Conservation (phyloP, 2,329 filamentous ascomycete genomes). For the Beauveria caledonica region DNA sequence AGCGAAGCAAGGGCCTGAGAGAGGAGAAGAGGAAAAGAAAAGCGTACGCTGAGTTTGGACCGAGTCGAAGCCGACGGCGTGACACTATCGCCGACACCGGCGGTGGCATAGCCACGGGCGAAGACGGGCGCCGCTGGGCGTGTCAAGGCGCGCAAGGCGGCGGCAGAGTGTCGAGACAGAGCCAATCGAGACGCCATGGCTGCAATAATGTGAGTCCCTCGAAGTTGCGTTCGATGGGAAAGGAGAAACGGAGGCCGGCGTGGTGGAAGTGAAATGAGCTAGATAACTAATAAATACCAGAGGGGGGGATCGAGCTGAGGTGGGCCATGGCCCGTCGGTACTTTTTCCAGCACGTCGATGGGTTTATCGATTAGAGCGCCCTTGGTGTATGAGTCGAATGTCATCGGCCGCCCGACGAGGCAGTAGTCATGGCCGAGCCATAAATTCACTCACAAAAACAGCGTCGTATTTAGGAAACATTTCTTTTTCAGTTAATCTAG, state of each 20-base stretch:
- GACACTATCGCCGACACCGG: constrained; percentile 5
- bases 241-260: neutral
- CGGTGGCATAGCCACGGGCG: constrained; percentile 3
- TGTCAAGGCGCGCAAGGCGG: constrained; percentile 1
- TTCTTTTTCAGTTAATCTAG: neutral
- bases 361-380: constrained; percentile 4
- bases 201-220: neutral
- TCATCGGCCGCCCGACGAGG: neutral
- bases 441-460: neutral
- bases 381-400: neutral
- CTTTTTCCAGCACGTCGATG: neutral
- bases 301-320: neutral
- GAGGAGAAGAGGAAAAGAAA: neutral
- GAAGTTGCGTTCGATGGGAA: neutral
- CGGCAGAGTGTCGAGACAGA: neutral
- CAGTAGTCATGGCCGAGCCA: neutral
- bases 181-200: constrained; percentile 7
- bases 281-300: neutral
- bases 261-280: neutral
- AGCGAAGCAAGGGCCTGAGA: neutral
- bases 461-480: neutral
- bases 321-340: neutral
- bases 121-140: neutral
- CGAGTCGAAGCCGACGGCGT: neutral
- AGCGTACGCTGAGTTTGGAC: neutral